phyloP scores from a whole-genome alignment of 2,329 filamentous ascomycete genomes.

The Aaosphaeria arxii region DNA sequence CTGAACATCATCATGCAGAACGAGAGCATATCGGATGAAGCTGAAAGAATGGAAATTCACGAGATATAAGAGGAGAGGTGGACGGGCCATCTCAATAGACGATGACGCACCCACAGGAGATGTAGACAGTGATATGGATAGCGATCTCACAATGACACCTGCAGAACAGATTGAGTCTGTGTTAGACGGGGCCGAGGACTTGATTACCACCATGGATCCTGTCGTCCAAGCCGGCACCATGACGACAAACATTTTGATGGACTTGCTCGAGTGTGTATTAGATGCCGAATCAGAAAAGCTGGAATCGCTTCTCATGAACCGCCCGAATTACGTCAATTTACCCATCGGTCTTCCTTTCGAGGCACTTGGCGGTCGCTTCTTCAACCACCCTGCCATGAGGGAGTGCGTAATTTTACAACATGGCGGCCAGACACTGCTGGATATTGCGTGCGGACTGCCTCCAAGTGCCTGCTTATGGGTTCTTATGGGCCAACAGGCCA shows the following conservation, averaged over 20 bases:
- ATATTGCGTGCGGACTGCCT: constrained; percentile 31
- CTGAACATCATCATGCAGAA: constrained; percentile 13
- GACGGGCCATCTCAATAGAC: not conserved
- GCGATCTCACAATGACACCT: no score
- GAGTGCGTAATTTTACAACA: constrained; percentile 29
- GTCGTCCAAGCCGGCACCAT: constrained; percentile 11
- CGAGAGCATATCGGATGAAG: constrained; percentile 36
- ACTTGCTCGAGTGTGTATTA: constrained; percentile 26
- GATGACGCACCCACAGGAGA: no score
- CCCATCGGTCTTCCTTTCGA: constrained; percentile 30
- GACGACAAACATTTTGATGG: constrained; percentile 16
- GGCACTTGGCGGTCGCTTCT: constrained; percentile 16
- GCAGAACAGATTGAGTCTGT: not conserved
- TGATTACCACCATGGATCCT: constrained; percentile 4
- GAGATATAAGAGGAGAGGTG: constrained; percentile 13
- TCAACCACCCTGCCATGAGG: constrained; percentile 20
- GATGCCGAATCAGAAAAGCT: constrained; percentile 21
- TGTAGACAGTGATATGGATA: no score
- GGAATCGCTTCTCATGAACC: constrained; percentile 20
- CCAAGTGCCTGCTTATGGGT: constrained; percentile 23
- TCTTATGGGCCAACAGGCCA: constrained; percentile 24
- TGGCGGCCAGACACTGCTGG: constrained; percentile 26
- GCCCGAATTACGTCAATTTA: constrained; percentile 24
- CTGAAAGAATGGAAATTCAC: constrained; percentile 35
- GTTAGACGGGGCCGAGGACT: constrained; percentile 4